Evolutionary conservation across 805 yeast genomes (phyloP), one percentile per base, ranked within the genome.

Genomic region (Sporopachydermia quercuum): DNA sequence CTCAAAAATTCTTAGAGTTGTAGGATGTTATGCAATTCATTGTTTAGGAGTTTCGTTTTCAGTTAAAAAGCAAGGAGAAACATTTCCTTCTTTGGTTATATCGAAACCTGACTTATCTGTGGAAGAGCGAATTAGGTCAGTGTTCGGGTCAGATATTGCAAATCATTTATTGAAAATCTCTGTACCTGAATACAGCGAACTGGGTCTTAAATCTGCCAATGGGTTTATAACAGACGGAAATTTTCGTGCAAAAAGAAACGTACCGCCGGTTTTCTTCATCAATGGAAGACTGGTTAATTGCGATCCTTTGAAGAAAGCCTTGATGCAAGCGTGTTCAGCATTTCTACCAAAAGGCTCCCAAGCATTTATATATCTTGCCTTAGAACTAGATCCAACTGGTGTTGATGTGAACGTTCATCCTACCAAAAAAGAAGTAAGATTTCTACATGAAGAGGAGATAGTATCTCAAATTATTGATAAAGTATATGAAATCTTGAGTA

Each of bases 391-490:
- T 16, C 82, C 96, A 1, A 60, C 58, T 23, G 76, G 78, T 44
- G 66, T 91, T 4, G 98, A 91, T 55, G 97, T 91, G 13, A 91
- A 91, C 53, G 78, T 91, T 11, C 98, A 91, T 53, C 98, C 98
- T 0, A 89, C 97, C 0, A 91, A 91, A 49, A 68, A 89, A 43
- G 96, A 89, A 50, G 96, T 91, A 2, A 56, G 93, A 35, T 86
- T 91, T 53, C 60, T 91, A 27, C 58, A 75, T 54, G 96, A 91
- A 49, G 91, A 80, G 36, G 96, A 87, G 52, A 85, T 91, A 15
- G 70, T 83, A 6, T 85, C 77, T 34, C 48, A 52, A 27, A 64
- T 87, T 2, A 65, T 78, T 19, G 54, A 57, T 0, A 48, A 56
- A 3, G 52, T 86, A 1, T 77, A 74, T 41, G 60, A 56, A 3